Percentiles rank a stretch among this genome's conserved stretches.
Evolutionary conservation across 1,139 yeast species (phyloP).

Genomic region (Suhomyces yuchorum): DNA sequence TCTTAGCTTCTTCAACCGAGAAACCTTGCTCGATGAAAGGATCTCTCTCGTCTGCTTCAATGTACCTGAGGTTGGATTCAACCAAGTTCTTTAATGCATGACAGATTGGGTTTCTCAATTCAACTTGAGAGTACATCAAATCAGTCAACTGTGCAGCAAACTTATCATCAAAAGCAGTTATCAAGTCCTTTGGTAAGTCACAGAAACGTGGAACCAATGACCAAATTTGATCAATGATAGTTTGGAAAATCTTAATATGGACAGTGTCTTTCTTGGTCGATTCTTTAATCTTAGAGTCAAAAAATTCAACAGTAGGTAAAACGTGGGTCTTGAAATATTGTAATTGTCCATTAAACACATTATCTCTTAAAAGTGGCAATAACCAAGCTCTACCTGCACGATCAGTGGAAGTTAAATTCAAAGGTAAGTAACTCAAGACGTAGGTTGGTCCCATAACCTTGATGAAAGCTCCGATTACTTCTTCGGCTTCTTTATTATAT

Average conservation of each 20-base stretch:
- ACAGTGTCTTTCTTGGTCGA: constrained; percentile 55
- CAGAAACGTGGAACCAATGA: constrained; percentile 86
- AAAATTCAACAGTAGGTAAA: constrained; percentile 66
- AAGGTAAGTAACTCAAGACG: constrained; percentile 72
- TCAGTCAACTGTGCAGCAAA: constrained; percentile 82
- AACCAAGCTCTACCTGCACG: constrained; percentile 91
- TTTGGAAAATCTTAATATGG: constrained; percentile 73
- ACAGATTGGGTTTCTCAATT: constrained; percentile 76
- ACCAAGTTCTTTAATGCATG: constrained; percentile 77
- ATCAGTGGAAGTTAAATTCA: constrained; percentile 54
- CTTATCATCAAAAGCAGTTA: constrained; percentile 61
- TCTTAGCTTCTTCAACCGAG: constrained; percentile 55
- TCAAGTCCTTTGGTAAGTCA: constrained; percentile 79
- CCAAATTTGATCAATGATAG: constrained; percentile 91
- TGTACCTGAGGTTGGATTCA: constrained; percentile 69
- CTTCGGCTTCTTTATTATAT: constrained; percentile 76
- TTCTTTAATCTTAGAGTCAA: constrained; percentile 49
- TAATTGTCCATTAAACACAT: constrained; percentile 71
- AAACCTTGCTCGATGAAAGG: constrained; percentile 61
- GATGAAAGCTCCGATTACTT: constrained; percentile 76
- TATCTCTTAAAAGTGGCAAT: constrained; percentile 88
- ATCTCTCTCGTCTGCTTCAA: constrained; percentile 60
- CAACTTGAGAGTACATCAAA: constrained; percentile 71
- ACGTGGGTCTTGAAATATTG: constrained; percentile 63
- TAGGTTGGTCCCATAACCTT: constrained; percentile 83